Evolutionary conservation across 805 yeast genomes (phyloP).

Genomic region (Zygosaccharomyces gambellarensis): DNA sequence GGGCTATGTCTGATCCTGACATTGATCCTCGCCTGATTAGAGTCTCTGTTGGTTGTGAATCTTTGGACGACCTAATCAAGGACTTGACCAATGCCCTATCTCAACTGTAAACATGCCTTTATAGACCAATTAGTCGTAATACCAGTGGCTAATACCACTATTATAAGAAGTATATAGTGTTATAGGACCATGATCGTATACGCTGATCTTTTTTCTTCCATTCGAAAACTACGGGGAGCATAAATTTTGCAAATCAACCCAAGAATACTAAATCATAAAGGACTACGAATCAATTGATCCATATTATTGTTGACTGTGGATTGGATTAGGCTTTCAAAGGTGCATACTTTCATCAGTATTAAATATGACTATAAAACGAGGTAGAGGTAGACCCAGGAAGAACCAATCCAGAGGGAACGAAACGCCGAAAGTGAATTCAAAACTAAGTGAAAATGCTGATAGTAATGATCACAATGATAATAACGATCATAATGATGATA

Average conservation of each 20-base stretch:
- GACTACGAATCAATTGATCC: background rate
- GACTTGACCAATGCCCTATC: conserved; percentile 58
- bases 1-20: conserved; percentile 62
- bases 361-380: conserved; percentile 10
- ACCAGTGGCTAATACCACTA: background rate
- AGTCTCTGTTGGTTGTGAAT: conserved; percentile 77
- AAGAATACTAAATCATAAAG: background rate
- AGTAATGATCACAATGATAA: background rate
- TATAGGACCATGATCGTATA: background rate
- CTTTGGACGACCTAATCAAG: conserved; percentile 65
- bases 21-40: conserved; percentile 59
- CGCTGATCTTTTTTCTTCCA: conserved; percentile 3
- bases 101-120: background rate
- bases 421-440: background rate
- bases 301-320: background rate
- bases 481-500: background rate
- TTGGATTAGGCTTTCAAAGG: background rate
- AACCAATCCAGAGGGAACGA: background rate
- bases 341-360: background rate
- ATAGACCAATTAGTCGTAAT: background rate
- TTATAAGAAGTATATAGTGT: background rate
- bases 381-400: conserved; percentile 23
- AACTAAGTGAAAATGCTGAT: background rate
- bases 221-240: conserved; percentile 13
- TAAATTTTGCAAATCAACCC: background rate